Conservation (phyloP, 768 basidiomycete species). For the Amanita thiersii region DNA sequence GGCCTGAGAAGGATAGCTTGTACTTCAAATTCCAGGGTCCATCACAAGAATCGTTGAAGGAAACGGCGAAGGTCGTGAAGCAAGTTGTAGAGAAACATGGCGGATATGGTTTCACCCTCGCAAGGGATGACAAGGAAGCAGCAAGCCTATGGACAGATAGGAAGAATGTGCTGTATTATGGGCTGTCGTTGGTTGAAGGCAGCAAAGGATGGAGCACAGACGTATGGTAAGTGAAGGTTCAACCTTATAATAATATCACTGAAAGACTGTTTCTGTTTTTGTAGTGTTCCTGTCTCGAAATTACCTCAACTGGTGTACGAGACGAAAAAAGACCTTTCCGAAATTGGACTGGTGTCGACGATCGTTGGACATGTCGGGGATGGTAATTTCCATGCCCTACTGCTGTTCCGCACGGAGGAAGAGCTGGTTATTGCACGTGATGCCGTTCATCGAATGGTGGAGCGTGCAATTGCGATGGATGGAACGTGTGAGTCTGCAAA, state of each 20-base stretch:
- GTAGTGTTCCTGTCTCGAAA: conserved; percentile 53
- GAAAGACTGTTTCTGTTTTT: no score
- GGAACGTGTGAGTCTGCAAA: conserved; percentile 50
- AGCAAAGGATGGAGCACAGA: conserved; percentile 63
- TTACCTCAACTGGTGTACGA: conserved; percentile 58
- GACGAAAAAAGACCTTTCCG: conserved; percentile 62
- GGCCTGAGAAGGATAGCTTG: conserved; percentile 58
- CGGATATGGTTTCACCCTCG: conserved; percentile 59
- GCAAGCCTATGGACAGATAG: conserved; percentile 66
- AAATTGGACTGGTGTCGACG: conserved; percentile 46
- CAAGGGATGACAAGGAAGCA: conserved; percentile 57
- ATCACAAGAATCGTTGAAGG: conserved; percentile 46
- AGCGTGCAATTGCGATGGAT: conserved; percentile 60
- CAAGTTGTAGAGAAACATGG: conserved; percentile 56
- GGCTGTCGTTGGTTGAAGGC: conserved; percentile 49
- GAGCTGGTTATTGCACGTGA: conserved; percentile 34
- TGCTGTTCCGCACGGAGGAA: conserved; percentile 51
- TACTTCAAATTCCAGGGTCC: conserved; percentile 88
- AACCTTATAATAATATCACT: no score
- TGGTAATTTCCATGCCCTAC: conserved; percentile 42
- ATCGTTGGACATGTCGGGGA: conserved; percentile 79
- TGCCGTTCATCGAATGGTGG: conserved; percentile 54
- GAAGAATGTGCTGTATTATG: conserved; percentile 56
- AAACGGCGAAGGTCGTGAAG: conserved; percentile 53
- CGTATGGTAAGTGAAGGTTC: conserved; percentile 44